Base-by-base conservation (phyloP, 345 rosid genomes). In the Garcia nutans region DNA sequence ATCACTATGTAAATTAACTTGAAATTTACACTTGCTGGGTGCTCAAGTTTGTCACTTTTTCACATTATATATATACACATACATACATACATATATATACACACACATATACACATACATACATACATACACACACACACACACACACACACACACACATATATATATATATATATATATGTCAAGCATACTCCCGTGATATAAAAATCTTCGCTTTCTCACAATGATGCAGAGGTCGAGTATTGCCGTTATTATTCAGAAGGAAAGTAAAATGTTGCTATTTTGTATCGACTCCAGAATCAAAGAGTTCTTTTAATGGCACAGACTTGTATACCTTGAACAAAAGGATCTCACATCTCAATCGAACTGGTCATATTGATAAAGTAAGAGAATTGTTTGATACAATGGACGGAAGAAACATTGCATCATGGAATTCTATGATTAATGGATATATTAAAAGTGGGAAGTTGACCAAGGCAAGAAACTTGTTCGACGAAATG, bases 401-500 rank as follows among this genome's bases (percentile, higher is more conserved):
- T 28, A 68, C 75, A 52, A 54, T 84, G 76, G 70, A 68, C 23
- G 61, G 28, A 15, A 86, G 75, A 37, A 87, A 88, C 76, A 85
- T 80, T 0, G 88, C 88, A 13, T 85, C 97, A 4, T 92, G 95
- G 95, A 92, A 89, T 68, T 74, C 92, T 19, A 88, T 92, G 87
- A 78, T 92, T 0, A 85, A 82, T 6, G 91, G 97, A 2, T 87
- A 90, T 33, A 88, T 70, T 1, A 90, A 77, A 37, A 78, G 87
- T 10, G 72, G 80, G 73, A 82, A 84, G 16, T 75, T 78, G 1
- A 76, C 73, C 47, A 82, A 70, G 60, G 95, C 97, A 22, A 85
- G 92, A 81, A 85, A 80, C 50, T 76, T 94, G 77, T 94, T 92
- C 72, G 84, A 81, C 6, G 88, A 85, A 86, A 91, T 92, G 97